Percentiles rank a stretch among this genome's conserved stretches.
Conservation (phyloP, 1,284 basidiomycete genomes). For the Moesziomyces aphidis region DNA sequence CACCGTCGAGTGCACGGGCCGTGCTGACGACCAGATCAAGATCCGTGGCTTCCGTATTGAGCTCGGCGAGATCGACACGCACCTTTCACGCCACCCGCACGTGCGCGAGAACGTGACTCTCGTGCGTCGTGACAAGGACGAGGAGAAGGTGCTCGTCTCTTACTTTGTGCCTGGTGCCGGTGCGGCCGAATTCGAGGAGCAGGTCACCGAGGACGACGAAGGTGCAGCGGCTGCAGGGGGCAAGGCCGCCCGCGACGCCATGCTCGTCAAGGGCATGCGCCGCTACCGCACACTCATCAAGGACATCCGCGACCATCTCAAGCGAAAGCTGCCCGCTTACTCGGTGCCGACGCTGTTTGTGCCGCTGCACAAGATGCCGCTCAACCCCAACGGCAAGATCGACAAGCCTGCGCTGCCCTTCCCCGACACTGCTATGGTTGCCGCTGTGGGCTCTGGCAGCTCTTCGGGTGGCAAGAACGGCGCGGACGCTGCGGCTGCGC, state of each 20-base stretch:
- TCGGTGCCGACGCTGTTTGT: slow-evolving; percentile 73
- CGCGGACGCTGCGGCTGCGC: slow-evolving; percentile 22
- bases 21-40: slow-evolving; percentile 99
- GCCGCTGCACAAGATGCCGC: slow-evolving; percentile 91
- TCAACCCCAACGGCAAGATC: slow-evolving; percentile 99
- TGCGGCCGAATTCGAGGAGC: slow-evolving; percentile 77
- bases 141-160: slow-evolving; percentile 97
- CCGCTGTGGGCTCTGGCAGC: slow-evolving; percentile 50
- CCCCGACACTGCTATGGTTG: slow-evolving; percentile 89
- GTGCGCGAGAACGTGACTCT: slow-evolving; percentile 97
- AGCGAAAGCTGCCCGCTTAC: slow-evolving; percentile 90
- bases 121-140: slow-evolving; percentile 96
- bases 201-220: slow-evolving; percentile 68
- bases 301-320: slow-evolving; percentile 88
- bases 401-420: slow-evolving; percentile 98
- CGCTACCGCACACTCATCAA: slow-evolving; percentile 81
- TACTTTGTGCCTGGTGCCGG: slow-evolving; percentile 95
- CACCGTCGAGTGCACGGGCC: slow-evolving; percentile 94
- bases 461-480: slow-evolving; percentile 13
- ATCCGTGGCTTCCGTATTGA: slow-evolving; percentile 99
- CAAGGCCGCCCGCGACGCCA: slow-evolving; percentile 42
- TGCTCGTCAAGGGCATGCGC: slow-evolving; percentile 61
- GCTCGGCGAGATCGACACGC: slow-evolving; percentile 97
- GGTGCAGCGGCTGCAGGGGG: slow-evolving; percentile 66
- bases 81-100: slow-evolving; percentile 91